phyloP scores from a whole-genome alignment of 2,329 filamentous ascomycete genomes.

The Zymoseptoria ardabiliae region DNA sequence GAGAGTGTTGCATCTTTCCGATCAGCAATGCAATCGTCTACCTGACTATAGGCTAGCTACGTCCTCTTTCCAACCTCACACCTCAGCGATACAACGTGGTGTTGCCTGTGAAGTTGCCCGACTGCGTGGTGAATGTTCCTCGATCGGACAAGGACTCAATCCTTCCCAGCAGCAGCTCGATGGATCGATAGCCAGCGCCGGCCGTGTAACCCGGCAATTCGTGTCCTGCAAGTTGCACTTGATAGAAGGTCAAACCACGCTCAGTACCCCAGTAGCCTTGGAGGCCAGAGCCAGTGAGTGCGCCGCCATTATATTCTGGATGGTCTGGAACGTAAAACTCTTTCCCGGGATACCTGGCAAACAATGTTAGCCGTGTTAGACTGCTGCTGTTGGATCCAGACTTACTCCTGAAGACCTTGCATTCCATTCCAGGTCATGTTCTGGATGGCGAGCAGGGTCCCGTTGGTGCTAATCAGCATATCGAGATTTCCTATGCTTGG shows the following conservation, averaged over 20 bases:
- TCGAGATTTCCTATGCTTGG: constrained; percentile 17
- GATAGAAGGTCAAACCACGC: constrained; percentile 23
- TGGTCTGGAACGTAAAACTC: constrained; percentile 22
- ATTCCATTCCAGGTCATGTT: constrained; percentile 28
- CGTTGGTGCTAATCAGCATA: constrained; percentile 23
- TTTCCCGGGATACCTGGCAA: constrained; percentile 8
- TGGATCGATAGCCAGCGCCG: constrained; percentile 35
- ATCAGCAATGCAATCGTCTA: neutral
- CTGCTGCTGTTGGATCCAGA: neutral
- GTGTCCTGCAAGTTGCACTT: constrained; percentile 24
- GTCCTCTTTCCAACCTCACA: neutral
- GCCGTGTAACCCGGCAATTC: constrained; percentile 34
- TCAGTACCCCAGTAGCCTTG: constrained; percentile 17
- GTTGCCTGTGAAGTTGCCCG: neutral
- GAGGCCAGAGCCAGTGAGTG: constrained; percentile 4
- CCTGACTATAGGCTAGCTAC: no score
- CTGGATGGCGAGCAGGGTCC: constrained; percentile 23
- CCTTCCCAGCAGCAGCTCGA: constrained; percentile 38
- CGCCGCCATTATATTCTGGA: neutral
- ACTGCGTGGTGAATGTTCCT: constrained; percentile 3
- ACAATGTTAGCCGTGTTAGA: neutral
- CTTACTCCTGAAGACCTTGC: constrained; percentile 21
- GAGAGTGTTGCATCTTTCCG: no score
- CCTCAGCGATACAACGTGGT: neutral
- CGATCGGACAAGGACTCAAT: constrained; percentile 17